phyloP scores from a whole-genome alignment of 164 flowering plant genomes.

The Aristolochia fimbriata region DNA sequence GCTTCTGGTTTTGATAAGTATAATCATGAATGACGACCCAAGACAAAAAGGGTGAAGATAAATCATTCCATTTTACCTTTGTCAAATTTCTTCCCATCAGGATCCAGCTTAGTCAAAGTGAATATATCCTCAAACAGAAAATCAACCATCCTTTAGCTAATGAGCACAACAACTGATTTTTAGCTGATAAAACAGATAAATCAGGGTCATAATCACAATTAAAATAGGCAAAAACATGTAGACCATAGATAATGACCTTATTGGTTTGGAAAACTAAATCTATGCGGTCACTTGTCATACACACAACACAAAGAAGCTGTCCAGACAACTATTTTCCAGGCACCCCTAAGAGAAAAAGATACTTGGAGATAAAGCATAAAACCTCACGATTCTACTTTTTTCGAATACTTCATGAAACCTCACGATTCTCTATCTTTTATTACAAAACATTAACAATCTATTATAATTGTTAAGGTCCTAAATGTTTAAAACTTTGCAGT shows the following conservation, averaged over 20 bases:
- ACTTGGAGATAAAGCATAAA: background rate
- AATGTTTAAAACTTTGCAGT: background rate
- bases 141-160: constrained; percentile 26
- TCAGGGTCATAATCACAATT: background rate
- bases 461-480: background rate
- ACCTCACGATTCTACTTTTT: background rate
- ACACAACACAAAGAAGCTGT: too few species aligned
- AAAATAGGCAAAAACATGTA: background rate
- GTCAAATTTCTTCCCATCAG: constrained; percentile 86
- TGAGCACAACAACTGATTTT: background rate
- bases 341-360: background rate
- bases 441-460: background rate
- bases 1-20: too few species aligned
- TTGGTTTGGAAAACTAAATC: too few species aligned
- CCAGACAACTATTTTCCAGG: too few species aligned
- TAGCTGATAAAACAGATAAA: background rate
- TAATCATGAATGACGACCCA: too few species aligned
- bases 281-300: too few species aligned
- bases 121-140: constrained; percentile 64
- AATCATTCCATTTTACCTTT: constrained; percentile 36
- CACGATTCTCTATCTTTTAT: background rate
- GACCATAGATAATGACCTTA: too few species aligned
- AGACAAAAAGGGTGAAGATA: too few species aligned
- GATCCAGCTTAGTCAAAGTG: constrained; percentile 37
- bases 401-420: background rate